Evolutionary conservation across 352 stramenopile species (phyloP), one percentile per base, ranked within the genome.

Genomic region (Globisporangium lucens): DNA sequence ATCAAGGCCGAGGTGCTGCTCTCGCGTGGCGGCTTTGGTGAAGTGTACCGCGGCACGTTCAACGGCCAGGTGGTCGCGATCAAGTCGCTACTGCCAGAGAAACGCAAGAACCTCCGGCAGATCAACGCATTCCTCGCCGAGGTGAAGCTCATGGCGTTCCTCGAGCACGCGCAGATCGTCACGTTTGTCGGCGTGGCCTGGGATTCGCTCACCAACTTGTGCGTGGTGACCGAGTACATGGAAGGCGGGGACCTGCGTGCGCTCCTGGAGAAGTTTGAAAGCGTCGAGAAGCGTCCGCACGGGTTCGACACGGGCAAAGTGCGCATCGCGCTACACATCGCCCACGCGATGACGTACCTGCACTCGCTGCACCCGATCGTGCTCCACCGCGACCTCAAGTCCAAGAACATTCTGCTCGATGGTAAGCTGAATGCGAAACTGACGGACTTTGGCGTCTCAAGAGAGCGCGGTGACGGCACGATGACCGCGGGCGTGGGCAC

Each of bases 261-360:
- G 0, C 59, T 82, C 3, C 43, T 87, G 22, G 51, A 63, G 52
- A 67, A 64, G 27, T 83, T 77, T 33, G 68, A 78, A 12, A 38
- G 65, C 1, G 27, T 67, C 4, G 73, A 79, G 47, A 60, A 17
- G 15, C 75, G 69, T 4, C 61, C 69, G 3, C 74, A 69, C 1
- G 78, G 79, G 24, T 83, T 83, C 36, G 77, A 83, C 46, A 41
- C 70, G 17, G 78, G 83, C 59, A 89, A 90, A 69, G 66, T 89
- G 9, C 69, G 70, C 47, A 86, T 89, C 56, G 78, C 78, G 2
- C 55, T 83, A 5, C 70, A 87, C 29, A 67, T 89, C 15, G 76
- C 60, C 3, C 36, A 80, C 29, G 79, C 71, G 17, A 65, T 88
- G 10, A 70, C 74, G 64, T 88, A 86, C 64, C 61, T 88, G 13